Conservation (phyloP, 805 yeast species). For the Pichia deserticola region DNA sequence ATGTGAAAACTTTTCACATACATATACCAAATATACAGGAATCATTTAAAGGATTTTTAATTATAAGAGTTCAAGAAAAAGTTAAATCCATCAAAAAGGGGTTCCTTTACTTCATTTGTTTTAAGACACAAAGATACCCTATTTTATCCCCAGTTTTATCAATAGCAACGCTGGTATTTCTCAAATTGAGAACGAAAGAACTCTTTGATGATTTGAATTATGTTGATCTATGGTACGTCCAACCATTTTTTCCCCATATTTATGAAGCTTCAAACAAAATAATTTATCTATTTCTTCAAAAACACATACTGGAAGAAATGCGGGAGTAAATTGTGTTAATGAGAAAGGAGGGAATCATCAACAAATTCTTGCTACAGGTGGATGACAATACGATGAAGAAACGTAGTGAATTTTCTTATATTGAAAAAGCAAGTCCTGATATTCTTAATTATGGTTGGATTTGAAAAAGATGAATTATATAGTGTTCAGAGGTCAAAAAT, state of each 20-base stretch:
- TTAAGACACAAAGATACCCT: not conserved
- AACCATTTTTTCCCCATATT: not conserved
- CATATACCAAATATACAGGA: no score
- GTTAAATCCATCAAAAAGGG: not conserved
- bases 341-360: not conserved
- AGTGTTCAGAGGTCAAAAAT: not conserved
- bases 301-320: not conserved
- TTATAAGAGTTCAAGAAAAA: not conserved
- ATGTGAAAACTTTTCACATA: no score
- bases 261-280: not conserved
- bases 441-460: not conserved
- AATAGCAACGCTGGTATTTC: not conserved
- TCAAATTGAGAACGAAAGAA: not conserved
- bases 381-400: not conserved
- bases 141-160: not conserved
- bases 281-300: not conserved
- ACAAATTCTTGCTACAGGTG: not conserved
- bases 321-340: not conserved
- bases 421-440: not conserved
- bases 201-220: not conserved
- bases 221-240: not conserved
- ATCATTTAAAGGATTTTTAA: not conserved
- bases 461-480: not conserved
- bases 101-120: not conserved
- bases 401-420: not conserved